Evolutionary conservation across 306 rosid species (phyloP).

Genomic region (Gastrolobium bilobum): DNA sequence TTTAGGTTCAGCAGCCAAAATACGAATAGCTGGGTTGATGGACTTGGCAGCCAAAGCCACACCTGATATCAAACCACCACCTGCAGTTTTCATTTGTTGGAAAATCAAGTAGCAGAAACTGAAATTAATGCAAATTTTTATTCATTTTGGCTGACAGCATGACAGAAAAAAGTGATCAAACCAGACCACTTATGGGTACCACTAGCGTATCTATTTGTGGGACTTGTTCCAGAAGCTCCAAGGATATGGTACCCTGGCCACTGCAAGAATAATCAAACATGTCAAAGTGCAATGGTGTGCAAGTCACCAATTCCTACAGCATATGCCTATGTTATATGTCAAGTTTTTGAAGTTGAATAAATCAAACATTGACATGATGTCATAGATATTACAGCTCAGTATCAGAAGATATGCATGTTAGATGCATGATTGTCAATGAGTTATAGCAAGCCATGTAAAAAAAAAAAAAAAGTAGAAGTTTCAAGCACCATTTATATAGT

Average conservation of each 20-base stretch:
- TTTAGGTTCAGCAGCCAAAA: constrained; percentile 88
- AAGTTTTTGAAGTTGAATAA: constrained; percentile 12
- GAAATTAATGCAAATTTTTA: constrained; percentile 16
- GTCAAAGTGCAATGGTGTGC: constrained; percentile 38
- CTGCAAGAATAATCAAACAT: constrained; percentile 64
- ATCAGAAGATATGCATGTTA: constrained; percentile 26
- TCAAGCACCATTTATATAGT: constrained; percentile 38
- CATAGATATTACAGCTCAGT: not conserved
- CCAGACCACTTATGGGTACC: constrained; percentile 94
- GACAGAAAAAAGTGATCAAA: constrained; percentile 52
- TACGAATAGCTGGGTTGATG: constrained; percentile 74
- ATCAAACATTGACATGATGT: constrained; percentile 30
- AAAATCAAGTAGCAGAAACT: constrained; percentile 2
- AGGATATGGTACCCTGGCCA: constrained; percentile 91
- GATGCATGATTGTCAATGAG: constrained; percentile 5
- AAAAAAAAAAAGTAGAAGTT: not conserved
- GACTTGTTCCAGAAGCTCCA: constrained; percentile 87
- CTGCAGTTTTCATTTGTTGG: constrained; percentile 59
- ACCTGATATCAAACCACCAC: constrained; percentile 93
- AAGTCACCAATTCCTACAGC: constrained; percentile 35
- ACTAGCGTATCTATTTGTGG: constrained; percentile 78
- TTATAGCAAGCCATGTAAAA: not conserved
- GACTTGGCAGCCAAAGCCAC: constrained; percentile 93
- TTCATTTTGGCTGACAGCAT: constrained; percentile 25
- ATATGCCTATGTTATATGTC: constrained; percentile 26